A percentile compares a stretch with the other conserved stretches of the same genome.
Conservation (phyloP, 2,329 filamentous ascomycete genomes). For the Fusarium continuum region DNA sequence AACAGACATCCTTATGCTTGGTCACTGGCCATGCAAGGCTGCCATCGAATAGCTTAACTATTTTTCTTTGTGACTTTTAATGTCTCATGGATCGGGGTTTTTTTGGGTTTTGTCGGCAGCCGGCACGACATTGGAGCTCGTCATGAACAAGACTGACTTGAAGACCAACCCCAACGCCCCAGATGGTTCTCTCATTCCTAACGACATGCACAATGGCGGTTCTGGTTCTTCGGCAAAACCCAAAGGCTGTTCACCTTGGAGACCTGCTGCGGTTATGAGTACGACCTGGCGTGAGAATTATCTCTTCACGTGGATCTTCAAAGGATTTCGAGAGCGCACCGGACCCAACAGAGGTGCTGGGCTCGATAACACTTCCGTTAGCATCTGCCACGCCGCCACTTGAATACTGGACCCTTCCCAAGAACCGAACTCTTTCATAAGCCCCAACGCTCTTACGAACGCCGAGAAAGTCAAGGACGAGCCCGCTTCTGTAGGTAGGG, state of each 20-base stretch:
- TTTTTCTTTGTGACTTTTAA: conserved; percentile 11
- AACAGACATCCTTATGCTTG: conserved; percentile 57
- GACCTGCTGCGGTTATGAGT: neutral
- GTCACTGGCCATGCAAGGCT: conserved; percentile 57
- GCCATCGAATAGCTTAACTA: conserved; percentile 56
- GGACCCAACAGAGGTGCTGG: no score
- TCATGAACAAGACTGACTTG: conserved; percentile 9
- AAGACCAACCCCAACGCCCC: neutral
- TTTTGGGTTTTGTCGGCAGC: conserved; percentile 8
- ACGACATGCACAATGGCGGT: no score
- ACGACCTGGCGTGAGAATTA: neutral
- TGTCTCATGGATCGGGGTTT: conserved; percentile 32
- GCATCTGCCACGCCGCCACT: conserved; percentile 10
- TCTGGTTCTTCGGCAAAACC: no score
- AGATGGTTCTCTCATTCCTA: conserved; percentile 10
- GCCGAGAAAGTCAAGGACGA: conserved; percentile 27
- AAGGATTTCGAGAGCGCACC: neutral
- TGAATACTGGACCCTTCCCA: conserved; percentile 6
- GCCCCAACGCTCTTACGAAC: conserved; percentile 17
- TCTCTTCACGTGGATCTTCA: neutral
- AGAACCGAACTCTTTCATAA: conserved; percentile 17
- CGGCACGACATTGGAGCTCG: conserved; percentile 1
- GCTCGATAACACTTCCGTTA: conserved; percentile 11
- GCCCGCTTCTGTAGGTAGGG: conserved; percentile 23
- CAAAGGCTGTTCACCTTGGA: neutral